phyloP scores from a whole-genome alignment of 148 eudicot genomes.

The Rhododendron ovatum region DNA sequence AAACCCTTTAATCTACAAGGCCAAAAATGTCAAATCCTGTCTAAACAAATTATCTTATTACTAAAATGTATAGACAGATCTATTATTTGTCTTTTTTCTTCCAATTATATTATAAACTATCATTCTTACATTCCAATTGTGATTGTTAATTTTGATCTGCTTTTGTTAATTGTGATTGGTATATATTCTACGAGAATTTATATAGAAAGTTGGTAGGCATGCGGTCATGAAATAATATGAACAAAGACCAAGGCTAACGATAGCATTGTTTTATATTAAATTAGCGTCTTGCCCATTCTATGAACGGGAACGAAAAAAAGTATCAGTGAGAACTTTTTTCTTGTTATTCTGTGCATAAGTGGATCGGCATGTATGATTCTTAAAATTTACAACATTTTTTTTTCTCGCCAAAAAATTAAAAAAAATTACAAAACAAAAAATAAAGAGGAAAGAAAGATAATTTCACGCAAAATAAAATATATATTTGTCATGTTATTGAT shows the following conservation, averaged over 20 bases:
- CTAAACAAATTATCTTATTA: background rate
- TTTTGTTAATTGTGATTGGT: background rate
- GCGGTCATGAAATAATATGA: background rate
- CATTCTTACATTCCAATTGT: background rate
- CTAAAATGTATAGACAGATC: no score
- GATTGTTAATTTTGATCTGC: background rate
- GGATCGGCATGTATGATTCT: no score
- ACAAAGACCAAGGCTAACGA: background rate
- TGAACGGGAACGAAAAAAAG: no score
- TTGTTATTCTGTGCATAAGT: no score
- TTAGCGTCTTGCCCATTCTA: no score
- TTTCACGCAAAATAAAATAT: no score
- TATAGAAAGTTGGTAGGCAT: background rate
- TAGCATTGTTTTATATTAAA: background rate
- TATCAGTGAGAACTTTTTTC: no score
- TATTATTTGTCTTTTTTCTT: background rate
- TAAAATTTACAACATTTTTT: no score
- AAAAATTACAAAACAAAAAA: no score
- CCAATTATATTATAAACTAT: background rate
- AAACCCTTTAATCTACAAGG: background rate
- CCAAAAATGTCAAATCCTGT: constrained; percentile 3
- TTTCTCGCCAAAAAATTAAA: no score
- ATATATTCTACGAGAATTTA: background rate
- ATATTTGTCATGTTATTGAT: no score
- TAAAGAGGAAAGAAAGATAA: no score